A percentile compares a stretch with the other conserved stretches of the same genome.
These are phyloP conservation scores for Diaporthe humulicola DNA, from an alignment of 2,329 filamentous ascomycete species.

Conservation along the genomic window DNA sequence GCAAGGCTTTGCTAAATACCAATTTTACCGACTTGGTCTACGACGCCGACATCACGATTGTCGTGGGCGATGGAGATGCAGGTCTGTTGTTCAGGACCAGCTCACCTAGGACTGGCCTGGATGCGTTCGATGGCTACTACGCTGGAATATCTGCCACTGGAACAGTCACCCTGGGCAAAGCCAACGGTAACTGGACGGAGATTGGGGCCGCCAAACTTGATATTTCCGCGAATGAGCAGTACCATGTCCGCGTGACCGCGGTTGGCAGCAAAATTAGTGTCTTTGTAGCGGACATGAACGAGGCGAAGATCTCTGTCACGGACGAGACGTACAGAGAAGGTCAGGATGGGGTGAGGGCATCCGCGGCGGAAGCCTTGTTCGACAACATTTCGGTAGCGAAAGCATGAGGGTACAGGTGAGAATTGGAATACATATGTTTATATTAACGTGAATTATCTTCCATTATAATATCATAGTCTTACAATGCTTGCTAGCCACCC, in stretches of 20 bases:
- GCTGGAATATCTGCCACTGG: conserved; percentile 47
- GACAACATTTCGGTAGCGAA: conserved; percentile 46
- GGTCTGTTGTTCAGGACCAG: conserved; percentile 54
- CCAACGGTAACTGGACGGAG: conserved; percentile 41
- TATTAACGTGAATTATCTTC: not conserved
- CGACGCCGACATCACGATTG: conserved; percentile 47
- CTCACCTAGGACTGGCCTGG: conserved; percentile 38
- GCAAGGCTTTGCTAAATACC: conserved; percentile 51
- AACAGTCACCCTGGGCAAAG: conserved; percentile 44
- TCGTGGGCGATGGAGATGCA: conserved; percentile 44
- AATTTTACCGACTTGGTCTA: conserved; percentile 52
- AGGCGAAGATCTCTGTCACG: conserved; percentile 41
- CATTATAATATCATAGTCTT: not conserved
- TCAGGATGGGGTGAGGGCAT: conserved; percentile 46
- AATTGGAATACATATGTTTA: not conserved
- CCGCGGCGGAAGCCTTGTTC: conserved; percentile 42
- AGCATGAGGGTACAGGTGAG: not conserved
- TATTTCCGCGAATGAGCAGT: conserved; percentile 38
- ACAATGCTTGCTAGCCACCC: not conserved
- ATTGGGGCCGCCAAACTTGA: conserved; percentile 31
- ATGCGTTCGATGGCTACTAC: conserved; percentile 49
- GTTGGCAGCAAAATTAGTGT: conserved; percentile 46
- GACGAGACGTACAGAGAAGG: conserved; percentile 44
- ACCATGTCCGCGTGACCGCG: conserved; percentile 46
- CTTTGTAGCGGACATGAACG: conserved; percentile 46